phyloP scores from a whole-genome alignment of 257 asterid genomes.

The Gentiana dahurica region DNA sequence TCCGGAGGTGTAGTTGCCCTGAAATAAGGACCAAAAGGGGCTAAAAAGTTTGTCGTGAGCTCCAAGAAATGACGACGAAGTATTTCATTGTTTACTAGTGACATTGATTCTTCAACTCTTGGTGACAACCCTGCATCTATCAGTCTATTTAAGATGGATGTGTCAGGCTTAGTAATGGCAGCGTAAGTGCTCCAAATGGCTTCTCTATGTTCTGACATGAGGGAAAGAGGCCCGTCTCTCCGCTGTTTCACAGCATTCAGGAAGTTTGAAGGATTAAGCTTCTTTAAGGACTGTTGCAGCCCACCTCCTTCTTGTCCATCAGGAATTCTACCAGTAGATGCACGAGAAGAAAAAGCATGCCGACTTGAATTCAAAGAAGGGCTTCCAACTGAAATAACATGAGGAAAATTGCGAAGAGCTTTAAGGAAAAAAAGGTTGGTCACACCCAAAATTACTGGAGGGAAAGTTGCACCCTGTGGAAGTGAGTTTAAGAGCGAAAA shows the following conservation, averaged over 20 bases:
- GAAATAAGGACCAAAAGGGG: constrained; percentile 97
- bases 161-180: constrained; percentile 83
- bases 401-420: constrained; percentile 83
- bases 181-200: constrained; percentile 81
- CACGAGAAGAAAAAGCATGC: constrained; percentile 36
- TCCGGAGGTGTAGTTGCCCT: constrained; percentile 82
- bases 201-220: constrained; percentile 93
- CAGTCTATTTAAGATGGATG: constrained; percentile 86
- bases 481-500: constrained; percentile 70
- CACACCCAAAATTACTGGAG: constrained; percentile 88
- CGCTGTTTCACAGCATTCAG: constrained; percentile 81
- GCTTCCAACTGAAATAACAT: constrained; percentile 85
- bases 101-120: constrained; percentile 98
- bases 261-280: constrained; percentile 68
- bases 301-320: constrained; percentile 41
- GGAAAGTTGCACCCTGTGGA: constrained; percentile 56
- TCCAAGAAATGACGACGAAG: constrained; percentile 97
- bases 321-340: constrained; percentile 32
- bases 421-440: constrained; percentile 91
- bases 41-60: constrained; percentile 92
- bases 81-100: constrained; percentile 96
- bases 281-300: constrained; percentile 47
- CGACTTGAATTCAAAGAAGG: constrained; percentile 57
- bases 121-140: constrained; percentile 99
- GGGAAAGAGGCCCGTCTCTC: constrained; percentile 94